Percentiles rank a stretch among this genome's conserved stretches.
phyloP scores from a whole-genome alignment of 2,329 filamentous ascomycete species.

The Xylariaceae sp. region DNA sequence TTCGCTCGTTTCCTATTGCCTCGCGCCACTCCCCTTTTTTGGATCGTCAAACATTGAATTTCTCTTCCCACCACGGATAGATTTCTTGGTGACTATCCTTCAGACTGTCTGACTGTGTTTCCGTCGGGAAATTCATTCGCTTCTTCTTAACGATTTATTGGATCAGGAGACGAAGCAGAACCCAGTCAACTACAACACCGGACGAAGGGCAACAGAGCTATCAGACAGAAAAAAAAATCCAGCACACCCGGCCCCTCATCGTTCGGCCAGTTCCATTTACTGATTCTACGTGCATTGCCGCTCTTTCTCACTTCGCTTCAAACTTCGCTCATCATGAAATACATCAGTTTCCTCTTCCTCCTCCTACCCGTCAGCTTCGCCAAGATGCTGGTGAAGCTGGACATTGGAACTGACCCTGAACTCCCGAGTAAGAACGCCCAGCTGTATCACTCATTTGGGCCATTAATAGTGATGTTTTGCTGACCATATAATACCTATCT shows the following conservation, averaged over 20 bases:
- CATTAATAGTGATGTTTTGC: not conserved
- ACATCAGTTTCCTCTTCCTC: conserved; percentile 24
- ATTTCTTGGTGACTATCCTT: conserved; percentile 43
- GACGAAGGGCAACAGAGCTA: not conserved
- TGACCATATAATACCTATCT: conserved; percentile 12
- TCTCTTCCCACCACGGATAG: conserved; percentile 30
- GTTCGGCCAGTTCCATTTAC: too few relatives aligned
- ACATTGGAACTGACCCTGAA: conserved; percentile 27
- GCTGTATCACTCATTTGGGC: not conserved
- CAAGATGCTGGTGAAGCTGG: conserved; percentile 31
- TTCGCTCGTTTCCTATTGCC: conserved; percentile 25
- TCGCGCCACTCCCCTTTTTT: conserved; percentile 56
- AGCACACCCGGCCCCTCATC: too few relatives aligned
- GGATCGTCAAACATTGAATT: conserved; percentile 51
- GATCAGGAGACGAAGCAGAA: conserved; percentile 34
- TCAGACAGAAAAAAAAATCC: not conserved
- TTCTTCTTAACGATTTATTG: conserved; percentile 38
- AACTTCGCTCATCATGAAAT: conserved; percentile 33
- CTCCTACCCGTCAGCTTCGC: conserved; percentile 28
- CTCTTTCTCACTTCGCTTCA: not conserved
- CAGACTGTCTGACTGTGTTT: conserved; percentile 1
- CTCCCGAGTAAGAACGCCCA: conserved; percentile 33
- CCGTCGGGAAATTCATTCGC: conserved; percentile 34
- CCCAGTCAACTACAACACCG: conserved; percentile 8
- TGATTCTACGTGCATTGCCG: too few relatives aligned